These are phyloP conservation scores for Nemania bipapillata DNA, from an alignment of 2,329 filamentous ascomycete species.

Conservation along the genomic window DNA sequence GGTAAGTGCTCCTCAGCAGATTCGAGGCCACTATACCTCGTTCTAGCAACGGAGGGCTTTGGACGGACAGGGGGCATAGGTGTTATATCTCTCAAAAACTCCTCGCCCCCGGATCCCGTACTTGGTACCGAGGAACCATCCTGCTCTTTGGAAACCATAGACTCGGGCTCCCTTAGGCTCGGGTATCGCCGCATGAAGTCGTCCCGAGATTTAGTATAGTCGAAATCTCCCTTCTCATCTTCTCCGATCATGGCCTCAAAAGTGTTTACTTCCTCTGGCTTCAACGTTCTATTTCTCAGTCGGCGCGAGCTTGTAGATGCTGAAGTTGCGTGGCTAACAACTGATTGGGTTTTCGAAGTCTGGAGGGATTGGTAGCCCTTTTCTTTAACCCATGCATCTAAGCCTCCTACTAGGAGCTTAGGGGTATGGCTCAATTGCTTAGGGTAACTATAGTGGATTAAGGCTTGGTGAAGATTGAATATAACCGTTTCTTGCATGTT, in stretches of 20 bases:
- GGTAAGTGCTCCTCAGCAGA: constrained; percentile 50
- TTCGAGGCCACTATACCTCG: constrained; percentile 81
- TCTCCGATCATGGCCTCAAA: constrained; percentile 82
- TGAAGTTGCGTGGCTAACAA: constrained; percentile 29
- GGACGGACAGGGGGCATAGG: constrained; percentile 70
- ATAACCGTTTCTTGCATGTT: constrained; percentile 65
- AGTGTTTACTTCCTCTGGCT: constrained; percentile 79
- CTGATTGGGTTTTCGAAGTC: constrained; percentile 50
- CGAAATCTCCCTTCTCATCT: constrained; percentile 62
- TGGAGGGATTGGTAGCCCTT: constrained; percentile 74
- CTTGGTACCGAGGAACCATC: constrained; percentile 41
- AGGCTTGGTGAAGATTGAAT: constrained; percentile 77
- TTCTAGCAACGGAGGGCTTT: constrained; percentile 73
- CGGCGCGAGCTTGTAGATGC: constrained; percentile 48
- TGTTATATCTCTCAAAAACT: constrained; percentile 61
- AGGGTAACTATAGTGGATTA: constrained; percentile 84
- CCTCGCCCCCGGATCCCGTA: constrained; percentile 51
- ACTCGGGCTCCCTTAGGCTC: constrained; percentile 71
- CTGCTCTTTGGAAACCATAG: constrained; percentile 61
- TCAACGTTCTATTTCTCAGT: constrained; percentile 66
- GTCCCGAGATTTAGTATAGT: constrained; percentile 76
- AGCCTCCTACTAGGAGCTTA: constrained; percentile 80
- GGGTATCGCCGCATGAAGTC: constrained; percentile 88
- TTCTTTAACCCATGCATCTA: constrained; percentile 88
- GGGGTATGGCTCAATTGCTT: constrained; percentile 78